Evolutionary conservation across 345 rosid species (phyloP).

Genomic region (Lenwebbia sp.): DNA sequence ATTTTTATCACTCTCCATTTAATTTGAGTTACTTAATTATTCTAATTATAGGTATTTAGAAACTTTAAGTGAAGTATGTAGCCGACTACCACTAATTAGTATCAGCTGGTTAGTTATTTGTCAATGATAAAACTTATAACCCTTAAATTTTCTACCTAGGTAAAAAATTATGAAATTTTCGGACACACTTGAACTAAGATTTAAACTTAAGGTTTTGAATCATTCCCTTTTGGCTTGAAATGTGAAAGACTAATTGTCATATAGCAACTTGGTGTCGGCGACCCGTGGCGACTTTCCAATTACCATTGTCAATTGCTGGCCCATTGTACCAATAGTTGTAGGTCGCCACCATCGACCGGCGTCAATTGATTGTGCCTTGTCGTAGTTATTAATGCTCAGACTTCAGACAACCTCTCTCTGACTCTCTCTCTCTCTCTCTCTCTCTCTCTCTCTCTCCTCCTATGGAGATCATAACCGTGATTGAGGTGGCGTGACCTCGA

Average conservation of each 20-base stretch:
- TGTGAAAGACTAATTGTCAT: background rate
- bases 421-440: too few relatives aligned
- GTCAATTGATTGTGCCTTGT: fast-evolving
- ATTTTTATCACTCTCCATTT: background rate
- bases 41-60: background rate
- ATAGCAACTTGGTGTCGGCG: fast-evolving
- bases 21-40: background rate
- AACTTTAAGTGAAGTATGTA: background rate
- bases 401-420: background rate
- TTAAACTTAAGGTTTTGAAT: too few relatives aligned
- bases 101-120: background rate
- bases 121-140: background rate
- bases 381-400: background rate
- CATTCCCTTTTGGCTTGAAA: too few relatives aligned
- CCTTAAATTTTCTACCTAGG: background rate
- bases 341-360: fast-evolving
- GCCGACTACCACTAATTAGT: background rate
- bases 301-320: background rate
- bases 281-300: fast-evolving
- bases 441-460: too few relatives aligned
- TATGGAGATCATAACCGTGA: background rate
- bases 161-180: background rate
- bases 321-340: fast-evolving
- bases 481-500: background rate
- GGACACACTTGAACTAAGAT: background rate